phyloP scores from a whole-genome alignment of 2,329 filamentous ascomycete genomes.

The Colletotrichum chlorophyti region DNA sequence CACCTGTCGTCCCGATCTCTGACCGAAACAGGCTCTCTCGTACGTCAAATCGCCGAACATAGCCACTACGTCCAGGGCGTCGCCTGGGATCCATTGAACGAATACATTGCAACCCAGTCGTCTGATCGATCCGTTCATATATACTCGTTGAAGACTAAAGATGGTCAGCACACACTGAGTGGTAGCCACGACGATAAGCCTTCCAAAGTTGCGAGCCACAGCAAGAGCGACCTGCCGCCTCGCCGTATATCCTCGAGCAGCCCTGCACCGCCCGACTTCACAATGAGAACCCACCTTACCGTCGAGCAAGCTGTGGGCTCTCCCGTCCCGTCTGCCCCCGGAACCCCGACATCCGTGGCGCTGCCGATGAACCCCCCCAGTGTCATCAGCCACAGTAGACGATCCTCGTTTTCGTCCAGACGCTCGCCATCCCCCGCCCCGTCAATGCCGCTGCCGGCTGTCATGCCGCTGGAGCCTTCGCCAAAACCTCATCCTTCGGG shows the following conservation, averaged over 20 bases:
- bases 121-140: slow-evolving; percentile 98
- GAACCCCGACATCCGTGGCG: slow-evolving; percentile 88
- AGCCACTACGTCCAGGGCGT: slow-evolving; percentile 99
- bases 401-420: slow-evolving; percentile 91
- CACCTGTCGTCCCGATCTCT: not conserved
- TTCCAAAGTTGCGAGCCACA: slow-evolving; percentile 79
- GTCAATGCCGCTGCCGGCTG: slow-evolving; percentile 90
- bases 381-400: slow-evolving; percentile 64
- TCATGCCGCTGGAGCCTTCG: slow-evolving; percentile 91
- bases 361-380: slow-evolving; percentile 95
- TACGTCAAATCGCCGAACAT: slow-evolving; percentile 95
- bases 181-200: slow-evolving; percentile 68
- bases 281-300: slow-evolving; percentile 69
- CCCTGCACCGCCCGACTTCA: slow-evolving; percentile 86
- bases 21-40: slow-evolving; percentile 58
- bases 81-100: slow-evolving; percentile 96
- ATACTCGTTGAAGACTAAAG: slow-evolving; percentile 94
- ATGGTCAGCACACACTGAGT: slow-evolving; percentile 86
- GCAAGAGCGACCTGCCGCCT: slow-evolving; percentile 88
- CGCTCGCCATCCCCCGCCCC: slow-evolving; percentile 93
- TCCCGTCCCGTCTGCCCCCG: slow-evolving; percentile 87
- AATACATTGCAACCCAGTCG: slow-evolving; percentile 97
- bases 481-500: slow-evolving; percentile 74
- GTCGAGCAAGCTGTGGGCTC: slow-evolving; percentile 71
- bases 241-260: slow-evolving; percentile 90